A percentile compares a stretch with the other conserved stretches of the same genome.
These are phyloP conservation scores for Musa schizocarpa DNA, from an alignment of 176 grass and related monocot species.

Conservation along the genomic window DNA sequence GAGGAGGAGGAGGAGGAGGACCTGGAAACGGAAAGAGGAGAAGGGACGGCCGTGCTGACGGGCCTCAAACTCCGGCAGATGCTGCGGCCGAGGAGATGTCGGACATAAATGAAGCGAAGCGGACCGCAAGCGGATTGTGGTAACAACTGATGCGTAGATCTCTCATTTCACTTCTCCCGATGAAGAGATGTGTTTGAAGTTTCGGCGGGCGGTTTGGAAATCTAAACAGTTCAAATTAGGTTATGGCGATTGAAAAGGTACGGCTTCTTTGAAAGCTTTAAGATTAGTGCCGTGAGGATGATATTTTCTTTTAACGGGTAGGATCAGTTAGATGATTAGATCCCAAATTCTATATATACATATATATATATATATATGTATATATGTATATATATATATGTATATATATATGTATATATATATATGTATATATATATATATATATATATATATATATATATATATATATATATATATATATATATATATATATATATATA, in stretches of 20 bases:
- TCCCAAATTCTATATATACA: no score
- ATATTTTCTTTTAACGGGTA: no score
- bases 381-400: no score
- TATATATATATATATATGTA: no score
- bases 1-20: neutral
- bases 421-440: no score
- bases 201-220: neutral
- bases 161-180: neutral
- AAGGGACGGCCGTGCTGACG: neutral
- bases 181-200: neutral
- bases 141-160: neutral
- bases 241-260: neutral
- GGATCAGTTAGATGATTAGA: no score
- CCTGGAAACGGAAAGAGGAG: neutral
- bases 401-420: no score
- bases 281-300: neutral
- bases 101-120: neutral
- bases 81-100: neutral
- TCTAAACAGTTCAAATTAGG: slow-evolving; percentile 1
- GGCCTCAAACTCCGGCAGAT: neutral
- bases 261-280: neutral
- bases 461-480: no score
- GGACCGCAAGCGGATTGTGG: neutral
- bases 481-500: no score
- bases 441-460: no score